Percentiles rank a stretch among this genome's conserved stretches.
phyloP scores from a whole-genome alignment of 192 early-diverging fungal genomes.

The Entomortierella lignicola region DNA sequence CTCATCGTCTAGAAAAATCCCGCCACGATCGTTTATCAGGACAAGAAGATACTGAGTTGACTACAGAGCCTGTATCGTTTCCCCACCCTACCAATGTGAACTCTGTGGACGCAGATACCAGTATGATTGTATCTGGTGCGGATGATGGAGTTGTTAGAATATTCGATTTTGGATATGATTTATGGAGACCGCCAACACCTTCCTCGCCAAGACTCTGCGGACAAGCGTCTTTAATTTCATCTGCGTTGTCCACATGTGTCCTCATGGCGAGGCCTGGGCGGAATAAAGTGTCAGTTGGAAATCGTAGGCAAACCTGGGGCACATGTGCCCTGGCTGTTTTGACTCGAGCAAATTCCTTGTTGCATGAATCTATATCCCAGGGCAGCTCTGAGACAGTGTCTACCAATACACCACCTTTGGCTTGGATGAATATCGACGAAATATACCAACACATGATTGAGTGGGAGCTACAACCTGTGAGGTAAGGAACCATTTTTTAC shows the following conservation, averaged over 20 bases:
- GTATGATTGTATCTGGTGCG: slow-evolving; percentile 36
- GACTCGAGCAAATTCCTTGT: slow-evolving; percentile 8
- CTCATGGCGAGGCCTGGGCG: slow-evolving; percentile 37
- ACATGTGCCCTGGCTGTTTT: slow-evolving; percentile 38
- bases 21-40: background rate
- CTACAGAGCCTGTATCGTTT: slow-evolving; percentile 29
- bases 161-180: slow-evolving; percentile 42
- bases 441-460: slow-evolving; percentile 48
- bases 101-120: slow-evolving; percentile 31
- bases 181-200: slow-evolving; percentile 35
- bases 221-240: slow-evolving; percentile 36
- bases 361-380: background rate
- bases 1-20: background rate
- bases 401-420: background rate
- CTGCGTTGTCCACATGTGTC: slow-evolving; percentile 35
- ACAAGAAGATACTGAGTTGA: background rate
- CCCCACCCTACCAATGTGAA: slow-evolving; percentile 16
- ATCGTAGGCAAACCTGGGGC: slow-evolving; percentile 46
- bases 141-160: slow-evolving; percentile 41
- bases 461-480: slow-evolving; percentile 45
- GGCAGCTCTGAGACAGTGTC: background rate
- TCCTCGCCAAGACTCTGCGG: slow-evolving; percentile 46
- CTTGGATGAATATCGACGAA: slow-evolving; percentile 52
- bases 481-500: slow-evolving; percentile 6
- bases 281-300: slow-evolving; percentile 35